Percentiles rank a stretch among this genome's conserved stretches.
These are phyloP conservation scores for Hymenoscyphus occultus DNA, from an alignment of 2,329 filamentous ascomycete species.

Conservation along the genomic window DNA sequence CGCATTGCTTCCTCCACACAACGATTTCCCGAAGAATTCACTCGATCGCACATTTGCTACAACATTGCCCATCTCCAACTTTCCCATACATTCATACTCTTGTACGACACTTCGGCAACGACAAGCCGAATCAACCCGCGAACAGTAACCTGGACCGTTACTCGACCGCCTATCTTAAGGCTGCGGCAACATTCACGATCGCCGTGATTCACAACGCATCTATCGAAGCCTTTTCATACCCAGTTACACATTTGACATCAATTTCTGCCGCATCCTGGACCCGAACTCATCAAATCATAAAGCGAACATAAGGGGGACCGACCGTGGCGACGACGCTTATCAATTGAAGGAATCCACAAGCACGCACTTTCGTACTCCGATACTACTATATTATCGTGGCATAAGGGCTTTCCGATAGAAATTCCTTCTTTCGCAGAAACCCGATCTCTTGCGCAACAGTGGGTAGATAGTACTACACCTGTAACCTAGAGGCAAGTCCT, in stretches of 20 bases:
- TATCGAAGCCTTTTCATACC: constrained; percentile 17
- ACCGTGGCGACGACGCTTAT: constrained; percentile 16
- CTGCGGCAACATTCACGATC: constrained; percentile 25
- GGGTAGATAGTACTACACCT: not conserved
- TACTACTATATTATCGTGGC: constrained; percentile 19
- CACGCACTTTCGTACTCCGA: constrained; percentile 20
- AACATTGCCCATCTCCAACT: constrained; percentile 12
- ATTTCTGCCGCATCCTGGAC: constrained; percentile 20
- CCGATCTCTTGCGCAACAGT: constrained; percentile 12
- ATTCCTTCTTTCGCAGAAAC: constrained; percentile 8
- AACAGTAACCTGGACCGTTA: constrained; percentile 21
- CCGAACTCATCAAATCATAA: constrained; percentile 15
- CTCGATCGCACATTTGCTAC: constrained; percentile 17
- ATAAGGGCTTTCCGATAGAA: constrained; percentile 15
- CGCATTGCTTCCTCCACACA: not conserved
- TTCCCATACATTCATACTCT: constrained; percentile 20
- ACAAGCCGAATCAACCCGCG: constrained; percentile 29
- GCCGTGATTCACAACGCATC: constrained; percentile 23
- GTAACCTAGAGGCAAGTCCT: not conserved
- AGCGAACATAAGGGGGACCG: constrained; percentile 17
- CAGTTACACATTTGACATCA: not conserved
- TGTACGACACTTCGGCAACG: constrained; percentile 27
- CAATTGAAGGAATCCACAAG: constrained; percentile 24
- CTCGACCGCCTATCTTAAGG: constrained; percentile 31
- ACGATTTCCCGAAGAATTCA: not conserved